Evolutionary conservation across 78 protist species (phyloP).

Genomic region (Dictyostelium purpureum): DNA sequence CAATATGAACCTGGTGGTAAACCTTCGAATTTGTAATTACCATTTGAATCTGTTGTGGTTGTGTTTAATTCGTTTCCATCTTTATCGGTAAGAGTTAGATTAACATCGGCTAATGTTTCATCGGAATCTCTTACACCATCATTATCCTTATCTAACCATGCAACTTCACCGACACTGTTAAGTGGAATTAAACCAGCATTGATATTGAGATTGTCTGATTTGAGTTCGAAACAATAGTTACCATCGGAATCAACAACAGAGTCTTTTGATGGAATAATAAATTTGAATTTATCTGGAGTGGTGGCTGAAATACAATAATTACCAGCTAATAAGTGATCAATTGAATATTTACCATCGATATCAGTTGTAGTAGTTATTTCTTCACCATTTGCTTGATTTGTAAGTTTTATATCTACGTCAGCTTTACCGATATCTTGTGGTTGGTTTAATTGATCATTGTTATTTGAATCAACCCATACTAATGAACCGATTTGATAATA

Average conservation of each 20-base stretch:
- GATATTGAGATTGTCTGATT: background rate
- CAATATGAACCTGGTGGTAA: background rate
- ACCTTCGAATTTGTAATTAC: background rate
- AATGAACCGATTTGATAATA: background rate
- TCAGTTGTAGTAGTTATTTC: background rate
- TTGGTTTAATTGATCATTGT: background rate
- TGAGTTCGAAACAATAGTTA: background rate
- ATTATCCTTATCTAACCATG: background rate
- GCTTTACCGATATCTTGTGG: background rate
- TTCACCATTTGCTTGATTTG: background rate
- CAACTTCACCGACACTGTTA: background rate
- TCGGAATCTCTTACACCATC: background rate
- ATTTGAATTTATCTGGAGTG: background rate
- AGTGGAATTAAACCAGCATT: background rate
- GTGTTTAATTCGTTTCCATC: background rate
- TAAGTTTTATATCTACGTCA: background rate
- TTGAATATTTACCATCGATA: background rate
- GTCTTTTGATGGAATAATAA: background rate
- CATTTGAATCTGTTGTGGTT: background rate
- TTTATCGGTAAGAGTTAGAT: background rate
- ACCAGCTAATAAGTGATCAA: conserved; percentile 17
- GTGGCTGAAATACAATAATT: background rate
- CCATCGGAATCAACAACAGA: background rate
- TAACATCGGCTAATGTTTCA: background rate
- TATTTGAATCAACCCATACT: conserved; percentile 11